phyloP scores from a whole-genome alignment of 331 rosid genomes.

The Stylosanthes scabra region DNA sequence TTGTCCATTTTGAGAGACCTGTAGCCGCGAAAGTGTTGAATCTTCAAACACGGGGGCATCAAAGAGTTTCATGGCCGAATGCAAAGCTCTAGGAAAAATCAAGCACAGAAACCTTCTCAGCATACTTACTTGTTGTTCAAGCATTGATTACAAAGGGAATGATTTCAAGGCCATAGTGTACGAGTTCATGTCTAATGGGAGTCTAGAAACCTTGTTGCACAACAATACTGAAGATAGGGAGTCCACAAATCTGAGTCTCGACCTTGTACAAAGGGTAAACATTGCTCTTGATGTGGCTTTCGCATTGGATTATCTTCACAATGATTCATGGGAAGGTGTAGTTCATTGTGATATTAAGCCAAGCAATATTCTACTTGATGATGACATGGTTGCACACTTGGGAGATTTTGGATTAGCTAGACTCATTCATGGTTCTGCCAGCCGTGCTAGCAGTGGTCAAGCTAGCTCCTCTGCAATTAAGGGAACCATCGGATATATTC shows the following conservation, averaged over 20 bases:
- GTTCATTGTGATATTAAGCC: conserved; percentile 38
- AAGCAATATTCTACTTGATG: conserved; percentile 33
- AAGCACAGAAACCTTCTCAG: conserved; percentile 34
- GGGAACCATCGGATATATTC: too few relatives aligned
- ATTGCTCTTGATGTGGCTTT: conserved; percentile 33
- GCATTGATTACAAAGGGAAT: conserved; percentile 8
- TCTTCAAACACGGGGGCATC: conserved; percentile 28
- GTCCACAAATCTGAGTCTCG: neutral
- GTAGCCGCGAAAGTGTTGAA: conserved; percentile 31
- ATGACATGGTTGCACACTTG: conserved; percentile 27
- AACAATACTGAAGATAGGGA: neutral
- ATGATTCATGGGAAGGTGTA: neutral
- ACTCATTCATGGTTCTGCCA: neutral
- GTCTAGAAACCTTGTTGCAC: conserved; percentile 24
- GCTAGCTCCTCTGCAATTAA: too few relatives aligned
- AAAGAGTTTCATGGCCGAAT: conserved; percentile 34
- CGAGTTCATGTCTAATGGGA: conserved; percentile 38
- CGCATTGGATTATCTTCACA: conserved; percentile 38
- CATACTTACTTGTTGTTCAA: conserved; percentile 16
- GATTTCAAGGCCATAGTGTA: conserved; percentile 19
- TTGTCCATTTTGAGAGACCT: conserved; percentile 1
- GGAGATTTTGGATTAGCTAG: conserved; percentile 36
- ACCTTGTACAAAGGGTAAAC: neutral
- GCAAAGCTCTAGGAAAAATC: conserved; percentile 12
- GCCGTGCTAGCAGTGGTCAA: too few relatives aligned